These are phyloP conservation scores for Xylariaceae sp. DNA, from an alignment of 2,329 filamentous ascomycete species.

Conservation along the genomic window DNA sequence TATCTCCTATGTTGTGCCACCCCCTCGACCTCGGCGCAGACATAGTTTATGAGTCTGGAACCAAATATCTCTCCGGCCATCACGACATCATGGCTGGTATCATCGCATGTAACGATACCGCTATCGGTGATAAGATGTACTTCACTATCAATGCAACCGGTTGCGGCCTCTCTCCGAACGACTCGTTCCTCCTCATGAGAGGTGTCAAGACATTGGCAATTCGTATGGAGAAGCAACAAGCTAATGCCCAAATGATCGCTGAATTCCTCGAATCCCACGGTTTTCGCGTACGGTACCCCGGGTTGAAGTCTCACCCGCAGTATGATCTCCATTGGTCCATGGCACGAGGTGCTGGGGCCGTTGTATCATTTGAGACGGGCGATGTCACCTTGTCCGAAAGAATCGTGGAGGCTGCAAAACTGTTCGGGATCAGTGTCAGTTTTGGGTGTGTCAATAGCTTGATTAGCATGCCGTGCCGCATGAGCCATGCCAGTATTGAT, in stretches of 20 bases:
- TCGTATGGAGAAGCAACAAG: conserved; percentile 97
- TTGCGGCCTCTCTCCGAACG: conserved; percentile 91
- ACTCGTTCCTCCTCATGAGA: conserved; percentile 92
- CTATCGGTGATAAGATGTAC: conserved; percentile 85
- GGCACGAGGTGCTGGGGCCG: conserved; percentile 90
- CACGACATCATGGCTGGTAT: conserved; percentile 99
- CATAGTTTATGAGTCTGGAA: conserved; percentile 95
- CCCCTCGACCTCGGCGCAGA: conserved; percentile 93
- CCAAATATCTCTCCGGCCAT: conserved; percentile 96
- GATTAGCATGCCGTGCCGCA: conserved; percentile 99
- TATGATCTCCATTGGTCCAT: conserved; percentile 96
- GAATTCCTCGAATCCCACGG: conserved; percentile 88
- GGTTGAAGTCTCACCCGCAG: conserved; percentile 91
- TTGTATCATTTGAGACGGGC: conserved; percentile 94
- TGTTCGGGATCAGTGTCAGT: conserved; percentile 95
- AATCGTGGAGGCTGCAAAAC: conserved; percentile 87
- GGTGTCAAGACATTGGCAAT: conserved; percentile 96
- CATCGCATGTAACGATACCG: conserved; percentile 82
- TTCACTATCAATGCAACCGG: conserved; percentile 97
- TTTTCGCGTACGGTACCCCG: conserved; percentile 94
- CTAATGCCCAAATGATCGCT: conserved; percentile 87
- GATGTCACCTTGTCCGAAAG: conserved; percentile 81
- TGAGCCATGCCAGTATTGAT: conserved; percentile 99
- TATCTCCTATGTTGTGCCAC: conserved; percentile 91
- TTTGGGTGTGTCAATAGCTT: conserved; percentile 98